Conservation (phyloP, 768 basidiomycete species). For the Lactarius hatsudake region DNA sequence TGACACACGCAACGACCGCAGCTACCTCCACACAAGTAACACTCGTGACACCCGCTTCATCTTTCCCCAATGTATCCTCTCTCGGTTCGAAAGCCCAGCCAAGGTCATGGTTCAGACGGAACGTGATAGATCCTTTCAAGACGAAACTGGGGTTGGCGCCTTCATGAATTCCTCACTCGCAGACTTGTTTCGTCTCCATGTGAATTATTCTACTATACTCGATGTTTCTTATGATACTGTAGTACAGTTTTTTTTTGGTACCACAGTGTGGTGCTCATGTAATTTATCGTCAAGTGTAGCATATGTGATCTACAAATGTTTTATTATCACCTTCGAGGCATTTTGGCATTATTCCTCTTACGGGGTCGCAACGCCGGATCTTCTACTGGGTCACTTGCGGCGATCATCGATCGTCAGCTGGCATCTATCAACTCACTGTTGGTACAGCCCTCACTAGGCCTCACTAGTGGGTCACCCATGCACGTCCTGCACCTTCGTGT, state of each 20-base stretch:
- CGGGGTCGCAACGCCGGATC: not conserved
- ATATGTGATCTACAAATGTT: not conserved
- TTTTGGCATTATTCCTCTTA: not conserved
- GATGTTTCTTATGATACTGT: not conserved
- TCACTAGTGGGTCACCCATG: not conserved
- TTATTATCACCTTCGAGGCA: not conserved
- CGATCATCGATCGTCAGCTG: not conserved
- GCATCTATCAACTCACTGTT: not conserved
- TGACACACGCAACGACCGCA: conserved; percentile 10
- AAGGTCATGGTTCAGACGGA: conserved; percentile 21
- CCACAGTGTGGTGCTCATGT: not conserved
- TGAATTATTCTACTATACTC: not conserved
- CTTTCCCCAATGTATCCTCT: conserved; percentile 16
- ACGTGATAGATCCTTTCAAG: conserved; percentile 17
- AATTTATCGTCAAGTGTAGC: not conserved
- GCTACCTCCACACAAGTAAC: conserved; percentile 6
- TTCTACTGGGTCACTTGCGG: not conserved
- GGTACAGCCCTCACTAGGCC: not conserved
- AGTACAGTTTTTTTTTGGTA: not conserved
- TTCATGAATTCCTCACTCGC: not conserved
- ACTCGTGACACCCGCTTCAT: conserved; percentile 15
- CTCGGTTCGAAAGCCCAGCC: not conserved
- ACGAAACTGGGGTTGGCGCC: conserved; percentile 16
- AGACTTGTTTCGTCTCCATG: not conserved
- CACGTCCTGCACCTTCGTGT: not conserved